Evolutionary conservation across 345 rosid species (phyloP).

Genomic region (Trapa incisa): DNA sequence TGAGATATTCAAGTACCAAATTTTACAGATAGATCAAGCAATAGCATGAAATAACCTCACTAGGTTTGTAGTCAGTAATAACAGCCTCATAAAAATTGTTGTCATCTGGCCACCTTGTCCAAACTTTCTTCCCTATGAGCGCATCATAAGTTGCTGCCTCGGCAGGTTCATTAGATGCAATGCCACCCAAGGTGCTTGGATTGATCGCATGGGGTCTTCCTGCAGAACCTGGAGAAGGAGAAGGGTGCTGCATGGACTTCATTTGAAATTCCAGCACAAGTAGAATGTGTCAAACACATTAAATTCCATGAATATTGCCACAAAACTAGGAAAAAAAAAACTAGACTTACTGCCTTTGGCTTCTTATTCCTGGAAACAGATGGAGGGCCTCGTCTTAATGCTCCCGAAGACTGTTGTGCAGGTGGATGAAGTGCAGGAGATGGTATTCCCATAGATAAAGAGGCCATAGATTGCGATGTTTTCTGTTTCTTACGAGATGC

Average conservation of each 20-base stretch:
- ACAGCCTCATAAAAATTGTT: constrained; percentile 84
- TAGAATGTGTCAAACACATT: constrained; percentile 3
- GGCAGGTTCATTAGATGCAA: constrained; percentile 53
- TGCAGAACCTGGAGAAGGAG: constrained; percentile 52
- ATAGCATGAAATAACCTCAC: constrained; percentile 35
- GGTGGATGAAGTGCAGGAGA: constrained; percentile 70
- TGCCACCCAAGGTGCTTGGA: constrained; percentile 35
- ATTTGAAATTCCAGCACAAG: constrained; percentile 21
- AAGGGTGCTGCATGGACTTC: constrained; percentile 60
- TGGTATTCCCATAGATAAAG: constrained; percentile 72
- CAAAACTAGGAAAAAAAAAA: background rate
- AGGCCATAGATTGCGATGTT: constrained; percentile 77
- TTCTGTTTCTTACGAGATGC: constrained; percentile 93
- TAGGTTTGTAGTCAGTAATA: constrained; percentile 66
- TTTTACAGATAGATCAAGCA: constrained; percentile 1
- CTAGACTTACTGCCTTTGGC: constrained; percentile 70
- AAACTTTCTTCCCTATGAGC: constrained; percentile 76
- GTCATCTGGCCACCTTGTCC: constrained; percentile 99
- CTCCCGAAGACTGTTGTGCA: constrained; percentile 72
- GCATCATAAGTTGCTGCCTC: constrained; percentile 51
- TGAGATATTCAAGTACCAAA: background rate
- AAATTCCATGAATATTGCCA: background rate
- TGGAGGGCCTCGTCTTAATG: constrained; percentile 58
- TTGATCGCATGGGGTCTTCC: constrained; percentile 54
- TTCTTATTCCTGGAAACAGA: constrained; percentile 67